Evolutionary conservation across 2,329 filamentous ascomycete genomes (phyloP), one percentile per base, ranked within the genome.

Genomic region (Aureobasidium sp.): DNA sequence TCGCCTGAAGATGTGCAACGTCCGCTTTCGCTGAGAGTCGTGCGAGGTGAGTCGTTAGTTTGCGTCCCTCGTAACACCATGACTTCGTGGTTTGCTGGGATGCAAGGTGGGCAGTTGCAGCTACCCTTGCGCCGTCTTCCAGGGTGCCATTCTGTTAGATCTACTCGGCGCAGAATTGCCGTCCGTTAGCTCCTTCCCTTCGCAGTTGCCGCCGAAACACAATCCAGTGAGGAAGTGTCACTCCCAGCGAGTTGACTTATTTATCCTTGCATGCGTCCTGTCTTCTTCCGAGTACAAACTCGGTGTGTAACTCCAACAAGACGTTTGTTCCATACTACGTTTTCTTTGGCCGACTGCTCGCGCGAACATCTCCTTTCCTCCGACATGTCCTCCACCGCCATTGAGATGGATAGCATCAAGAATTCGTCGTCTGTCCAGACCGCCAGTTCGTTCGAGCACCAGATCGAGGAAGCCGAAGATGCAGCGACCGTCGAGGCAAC

Each of bases 181-280:
- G 45, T 50, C 34, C 45, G 29, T 32, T 42, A 59, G 57, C 57
- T 59, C 57, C 36, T 59, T 59, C 57, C 57, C 16, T 50, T 13
- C 21, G n/a, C 42, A 30, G n/a, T 49, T 49, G 45, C 36, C 45
- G 57, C 45, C 36, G 16, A 36, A 42, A 41, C 42, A 58, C 30
- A 29, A 30, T 30, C 14, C 21, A 57, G 2, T 13, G 57, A 59
- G 32, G 34, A 59, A 45, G 34, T 39, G 42, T 59, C 55, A 21
- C 30, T 45, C 41, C 39, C 29, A 47, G 21, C 5, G 29, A 45
- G 41, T 59, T 59, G 34, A 50, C 57, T 42, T 59, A 59, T 59
- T 59, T 59, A 59, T 59, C 57, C 57, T 59, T 59, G 57, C 57
- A 59, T 59, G 57, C 57, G 27, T 59, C 57, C 57, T 59, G 57